A percentile compares a stretch with the other conserved stretches of the same genome.
These are phyloP conservation scores for Tetrapisispora arboricola DNA, from an alignment of 805 yeast species.

Conservation along the genomic window DNA sequence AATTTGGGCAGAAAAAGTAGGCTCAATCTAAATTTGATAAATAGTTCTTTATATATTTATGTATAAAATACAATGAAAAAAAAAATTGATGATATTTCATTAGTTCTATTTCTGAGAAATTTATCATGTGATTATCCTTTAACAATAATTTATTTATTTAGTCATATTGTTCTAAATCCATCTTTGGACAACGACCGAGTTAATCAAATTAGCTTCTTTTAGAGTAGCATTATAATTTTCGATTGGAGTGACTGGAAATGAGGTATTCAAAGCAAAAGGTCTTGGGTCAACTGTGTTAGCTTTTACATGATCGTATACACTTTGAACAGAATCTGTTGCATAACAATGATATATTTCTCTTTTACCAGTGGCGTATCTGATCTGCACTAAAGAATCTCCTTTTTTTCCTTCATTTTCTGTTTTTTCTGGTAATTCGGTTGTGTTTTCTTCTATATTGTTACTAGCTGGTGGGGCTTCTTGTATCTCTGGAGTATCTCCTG, in stretches of 20 bases:
- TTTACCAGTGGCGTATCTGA: conserved; percentile 75
- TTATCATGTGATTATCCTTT: no score
- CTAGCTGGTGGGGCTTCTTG: conserved; percentile 4
- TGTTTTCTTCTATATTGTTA: conserved; percentile 4
- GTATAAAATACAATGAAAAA: not conserved
- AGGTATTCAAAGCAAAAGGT: conserved; percentile 57
- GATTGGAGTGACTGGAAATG: conserved; percentile 74
- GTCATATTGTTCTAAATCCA: conserved; percentile 36
- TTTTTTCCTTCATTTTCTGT: conserved; percentile 14
- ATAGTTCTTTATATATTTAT: not conserved
- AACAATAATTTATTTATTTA: not conserved
- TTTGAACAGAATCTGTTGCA: conserved; percentile 53
- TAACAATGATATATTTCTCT: conserved; percentile 55
- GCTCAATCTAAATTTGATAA: conserved; percentile 5
- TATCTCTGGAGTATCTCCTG: conserved; percentile 42
- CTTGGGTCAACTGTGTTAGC: conserved; percentile 36
- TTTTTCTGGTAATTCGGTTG: conserved; percentile 6
- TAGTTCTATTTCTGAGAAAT: no score
- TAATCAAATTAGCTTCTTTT: conserved; percentile 63
- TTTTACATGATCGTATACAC: conserved; percentile 59
- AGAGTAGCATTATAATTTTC: conserved; percentile 48
- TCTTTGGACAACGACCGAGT: conserved; percentile 85
- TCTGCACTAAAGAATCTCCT: conserved; percentile 71
- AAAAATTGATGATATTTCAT: not conserved
- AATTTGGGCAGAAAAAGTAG: conserved; percentile 47